These are phyloP conservation scores for Cladosporium sp. DNA, from an alignment of 2,329 filamentous ascomycete species.

Conservation along the genomic window DNA sequence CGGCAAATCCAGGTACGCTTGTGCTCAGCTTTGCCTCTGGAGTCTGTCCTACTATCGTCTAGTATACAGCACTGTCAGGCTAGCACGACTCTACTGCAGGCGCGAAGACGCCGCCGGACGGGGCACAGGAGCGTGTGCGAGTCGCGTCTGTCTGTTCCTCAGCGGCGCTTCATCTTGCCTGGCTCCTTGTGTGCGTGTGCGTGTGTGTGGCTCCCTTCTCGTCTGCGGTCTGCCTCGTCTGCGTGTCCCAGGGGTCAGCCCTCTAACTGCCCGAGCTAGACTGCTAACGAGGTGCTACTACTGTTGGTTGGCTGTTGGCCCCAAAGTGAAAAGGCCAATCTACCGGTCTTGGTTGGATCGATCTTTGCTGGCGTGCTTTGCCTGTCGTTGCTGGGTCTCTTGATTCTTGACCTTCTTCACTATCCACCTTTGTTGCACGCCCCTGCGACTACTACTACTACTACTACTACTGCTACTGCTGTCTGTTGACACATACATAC, in stretches of 20 bases:
- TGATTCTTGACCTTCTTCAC: background rate
- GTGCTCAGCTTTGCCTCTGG: background rate
- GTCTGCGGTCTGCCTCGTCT: background rate
- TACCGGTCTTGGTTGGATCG: background rate
- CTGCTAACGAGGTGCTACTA: background rate
- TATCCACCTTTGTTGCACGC: background rate
- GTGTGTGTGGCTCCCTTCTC: background rate
- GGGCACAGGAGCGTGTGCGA: background rate
- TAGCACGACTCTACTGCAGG: background rate
- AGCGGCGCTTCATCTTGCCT: background rate
- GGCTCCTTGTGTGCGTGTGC: too few relatives aligned
- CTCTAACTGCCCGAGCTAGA: background rate
- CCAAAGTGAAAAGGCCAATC: slow-evolving; percentile 4
- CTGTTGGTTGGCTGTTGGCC: slow-evolving; percentile 1
- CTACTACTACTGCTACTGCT: background rate
- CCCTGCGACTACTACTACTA: background rate
- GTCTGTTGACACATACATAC: background rate
- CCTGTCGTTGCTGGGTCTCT: background rate
- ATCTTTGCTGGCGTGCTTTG: background rate
- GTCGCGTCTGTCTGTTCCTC: background rate
- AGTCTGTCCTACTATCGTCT: too few relatives aligned
- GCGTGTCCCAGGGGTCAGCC: slow-evolving; percentile 13
- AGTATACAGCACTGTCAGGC: background rate
- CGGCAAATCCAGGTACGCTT: background rate
- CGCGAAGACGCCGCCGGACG: background rate